Conservation (phyloP, 345 rosid species). For the Eucalyptus pauciflora region DNA sequence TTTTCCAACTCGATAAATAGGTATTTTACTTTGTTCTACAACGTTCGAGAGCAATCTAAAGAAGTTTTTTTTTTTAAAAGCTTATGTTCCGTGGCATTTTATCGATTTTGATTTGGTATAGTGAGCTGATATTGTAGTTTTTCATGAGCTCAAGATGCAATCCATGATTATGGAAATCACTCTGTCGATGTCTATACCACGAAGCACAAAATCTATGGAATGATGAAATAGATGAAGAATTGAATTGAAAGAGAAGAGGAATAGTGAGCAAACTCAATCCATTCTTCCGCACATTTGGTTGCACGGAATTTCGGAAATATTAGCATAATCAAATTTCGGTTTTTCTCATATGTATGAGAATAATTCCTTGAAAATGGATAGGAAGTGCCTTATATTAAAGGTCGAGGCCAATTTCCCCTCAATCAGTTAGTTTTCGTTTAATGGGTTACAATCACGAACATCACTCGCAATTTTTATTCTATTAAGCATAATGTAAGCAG, state of each 20-base stretch:
- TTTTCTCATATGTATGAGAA: neutral
- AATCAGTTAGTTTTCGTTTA: neutral
- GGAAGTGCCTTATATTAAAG: neutral
- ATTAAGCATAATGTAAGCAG: neutral
- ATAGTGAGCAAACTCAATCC: neutral
- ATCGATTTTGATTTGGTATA: neutral
- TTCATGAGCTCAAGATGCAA: neutral
- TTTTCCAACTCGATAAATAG: neutral
- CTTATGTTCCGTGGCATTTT: neutral
- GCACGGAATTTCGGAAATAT: neutral
- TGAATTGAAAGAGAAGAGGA: neutral
- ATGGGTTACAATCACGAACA: neutral
- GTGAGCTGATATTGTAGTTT: neutral
- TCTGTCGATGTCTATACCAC: neutral
- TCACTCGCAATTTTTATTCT: no score
- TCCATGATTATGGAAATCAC: neutral
- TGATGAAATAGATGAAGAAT: neutral
- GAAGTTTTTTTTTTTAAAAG: neutral
- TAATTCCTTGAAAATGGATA: neutral
- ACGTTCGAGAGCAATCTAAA: neutral
- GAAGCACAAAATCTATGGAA: neutral
- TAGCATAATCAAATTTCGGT: neutral
- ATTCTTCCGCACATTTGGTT: neutral
- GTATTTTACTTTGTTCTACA: accelerated
- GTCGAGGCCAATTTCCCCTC: neutral